A percentile compares a stretch with the other conserved stretches of the same genome.
phyloP scores from a whole-genome alignment of 768 basidiomycete species.

The Russula virescens region DNA sequence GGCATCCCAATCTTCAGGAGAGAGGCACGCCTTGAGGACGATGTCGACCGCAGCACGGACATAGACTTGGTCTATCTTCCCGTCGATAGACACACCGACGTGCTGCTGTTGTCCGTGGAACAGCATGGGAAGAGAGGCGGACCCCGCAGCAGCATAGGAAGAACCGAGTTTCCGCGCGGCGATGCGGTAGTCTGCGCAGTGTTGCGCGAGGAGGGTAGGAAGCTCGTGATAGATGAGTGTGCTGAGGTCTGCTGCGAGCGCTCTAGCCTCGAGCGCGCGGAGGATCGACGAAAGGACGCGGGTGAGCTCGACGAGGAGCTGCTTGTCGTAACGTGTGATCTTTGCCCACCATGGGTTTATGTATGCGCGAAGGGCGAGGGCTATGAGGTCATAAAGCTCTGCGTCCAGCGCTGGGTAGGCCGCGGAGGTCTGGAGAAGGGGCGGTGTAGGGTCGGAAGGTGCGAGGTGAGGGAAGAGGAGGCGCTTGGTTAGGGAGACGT shows the following conservation, averaged over 20 bases:
- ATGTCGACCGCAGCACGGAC: conserved; percentile 75
- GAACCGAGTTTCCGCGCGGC: conserved; percentile 56
- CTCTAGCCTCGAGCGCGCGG: conserved; percentile 53
- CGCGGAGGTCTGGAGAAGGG: conserved; percentile 43
- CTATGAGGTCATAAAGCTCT: conserved; percentile 74
- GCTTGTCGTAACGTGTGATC: conserved; percentile 76
- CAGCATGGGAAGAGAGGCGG: conserved; percentile 54
- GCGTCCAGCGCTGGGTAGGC: conserved; percentile 52
- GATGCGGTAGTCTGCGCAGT: conserved; percentile 72
- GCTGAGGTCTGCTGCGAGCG: conserved; percentile 50
- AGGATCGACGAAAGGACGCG: conserved; percentile 52
- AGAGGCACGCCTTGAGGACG: conserved; percentile 66
- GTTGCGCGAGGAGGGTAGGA: conserved; percentile 64
- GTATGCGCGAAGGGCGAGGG: conserved; percentile 71
- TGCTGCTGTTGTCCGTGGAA: conserved; percentile 84
- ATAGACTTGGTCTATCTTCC: conserved; percentile 66
- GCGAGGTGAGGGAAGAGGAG: conserved; percentile 57
- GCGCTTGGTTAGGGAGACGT: conserved; percentile 32
- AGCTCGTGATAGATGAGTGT: conserved; percentile 56
- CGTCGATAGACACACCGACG: conserved; percentile 66
- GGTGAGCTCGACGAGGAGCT: conserved; percentile 69
- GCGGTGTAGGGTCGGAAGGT: conserved; percentile 43
- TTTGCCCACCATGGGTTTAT: conserved; percentile 85
- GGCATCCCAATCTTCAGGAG: conserved; percentile 71
- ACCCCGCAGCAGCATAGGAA: conserved; percentile 65